A percentile compares a stretch with the other conserved stretches of the same genome.
These are phyloP conservation scores for Diplodia mutila DNA, from an alignment of 2,329 filamentous ascomycete species.

Conservation along the genomic window DNA sequence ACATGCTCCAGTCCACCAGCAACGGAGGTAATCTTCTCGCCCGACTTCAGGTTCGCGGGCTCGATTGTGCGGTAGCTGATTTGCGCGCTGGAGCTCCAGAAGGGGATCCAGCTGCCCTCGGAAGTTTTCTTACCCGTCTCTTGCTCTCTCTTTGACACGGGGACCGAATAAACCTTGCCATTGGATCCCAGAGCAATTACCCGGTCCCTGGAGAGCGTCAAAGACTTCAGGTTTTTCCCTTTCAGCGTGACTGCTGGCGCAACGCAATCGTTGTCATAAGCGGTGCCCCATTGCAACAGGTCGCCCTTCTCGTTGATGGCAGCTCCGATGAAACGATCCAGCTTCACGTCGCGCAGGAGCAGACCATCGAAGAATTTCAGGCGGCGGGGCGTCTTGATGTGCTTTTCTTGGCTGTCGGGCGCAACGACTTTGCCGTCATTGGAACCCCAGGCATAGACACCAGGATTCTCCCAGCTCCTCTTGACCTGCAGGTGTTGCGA, in stretches of 20 bases:
- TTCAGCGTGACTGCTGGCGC: constrained; percentile 72
- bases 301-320: constrained; percentile 88
- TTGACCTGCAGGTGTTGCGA: constrained; percentile 88
- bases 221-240: constrained; percentile 78
- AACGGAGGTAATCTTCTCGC: constrained; percentile 75
- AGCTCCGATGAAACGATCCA: constrained; percentile 79
- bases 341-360: constrained; percentile 82
- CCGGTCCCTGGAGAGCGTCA: constrained; percentile 79
- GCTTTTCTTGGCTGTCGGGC: constrained; percentile 74
- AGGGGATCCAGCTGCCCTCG: constrained; percentile 73
- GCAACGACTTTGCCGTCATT: constrained; percentile 85
- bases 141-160: constrained; percentile 75
- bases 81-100: constrained; percentile 64
- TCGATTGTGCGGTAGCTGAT: constrained; percentile 75
- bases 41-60: constrained; percentile 65
- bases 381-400: constrained; percentile 78
- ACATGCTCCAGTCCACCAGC: constrained; percentile 83
- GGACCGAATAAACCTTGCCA: constrained; percentile 83
- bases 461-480: constrained; percentile 78
- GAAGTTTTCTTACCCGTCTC: constrained; percentile 63
- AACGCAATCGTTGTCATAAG: constrained; percentile 67
- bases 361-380: constrained; percentile 83
- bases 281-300: constrained; percentile 87
- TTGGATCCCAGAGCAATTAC: constrained; percentile 76
- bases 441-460: constrained; percentile 91